Conservation (phyloP, 2,329 filamentous ascomycete genomes). For the Domatiomyces catenatus region DNA sequence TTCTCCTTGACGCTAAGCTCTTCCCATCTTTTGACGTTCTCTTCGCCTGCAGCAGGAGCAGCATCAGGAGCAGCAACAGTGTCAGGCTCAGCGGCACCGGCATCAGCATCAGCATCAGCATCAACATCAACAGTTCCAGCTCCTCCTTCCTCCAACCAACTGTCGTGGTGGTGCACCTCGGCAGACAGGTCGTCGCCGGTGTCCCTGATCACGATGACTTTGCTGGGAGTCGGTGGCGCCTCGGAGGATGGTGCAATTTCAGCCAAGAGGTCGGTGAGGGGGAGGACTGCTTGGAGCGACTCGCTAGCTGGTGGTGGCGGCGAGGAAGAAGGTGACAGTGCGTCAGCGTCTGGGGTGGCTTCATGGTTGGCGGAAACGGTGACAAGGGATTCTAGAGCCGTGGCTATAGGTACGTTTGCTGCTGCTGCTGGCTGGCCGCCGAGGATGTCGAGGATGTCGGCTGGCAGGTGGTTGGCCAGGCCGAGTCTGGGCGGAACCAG, state of each 20-base stretch:
- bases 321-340: background rate
- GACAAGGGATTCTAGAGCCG: slow-evolving; percentile 1
- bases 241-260: slow-evolving; percentile 7
- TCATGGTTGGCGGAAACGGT: slow-evolving; percentile 3
- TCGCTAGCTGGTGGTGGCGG: slow-evolving; percentile 3
- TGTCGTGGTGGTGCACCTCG: slow-evolving; percentile 20
- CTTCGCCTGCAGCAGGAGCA: slow-evolving; percentile 2
- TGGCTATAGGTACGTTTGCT: slow-evolving; percentile 9
- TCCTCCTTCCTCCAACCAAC: background rate
- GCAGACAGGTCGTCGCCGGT: slow-evolving; percentile 25
- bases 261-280: slow-evolving; percentile 4
- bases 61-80: background rate
- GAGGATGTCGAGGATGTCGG: slow-evolving; percentile 27
- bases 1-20: slow-evolving; percentile 50
- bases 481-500: slow-evolving; percentile 42
- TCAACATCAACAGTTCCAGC: background rate
- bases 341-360: slow-evolving; percentile 1
- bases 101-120: background rate
- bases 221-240: slow-evolving; percentile 12
- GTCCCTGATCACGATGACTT: slow-evolving; percentile 18
- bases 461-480: slow-evolving; percentile 41
- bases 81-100: slow-evolving; percentile 1
- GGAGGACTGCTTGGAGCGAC: slow-evolving; percentile 5
- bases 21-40: slow-evolving; percentile 47
- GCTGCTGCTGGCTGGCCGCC: slow-evolving; percentile 10